These are phyloP conservation scores for Talaromyces sp. DNA, from an alignment of 2,329 filamentous ascomycete genomes.

Conservation along the genomic window DNA sequence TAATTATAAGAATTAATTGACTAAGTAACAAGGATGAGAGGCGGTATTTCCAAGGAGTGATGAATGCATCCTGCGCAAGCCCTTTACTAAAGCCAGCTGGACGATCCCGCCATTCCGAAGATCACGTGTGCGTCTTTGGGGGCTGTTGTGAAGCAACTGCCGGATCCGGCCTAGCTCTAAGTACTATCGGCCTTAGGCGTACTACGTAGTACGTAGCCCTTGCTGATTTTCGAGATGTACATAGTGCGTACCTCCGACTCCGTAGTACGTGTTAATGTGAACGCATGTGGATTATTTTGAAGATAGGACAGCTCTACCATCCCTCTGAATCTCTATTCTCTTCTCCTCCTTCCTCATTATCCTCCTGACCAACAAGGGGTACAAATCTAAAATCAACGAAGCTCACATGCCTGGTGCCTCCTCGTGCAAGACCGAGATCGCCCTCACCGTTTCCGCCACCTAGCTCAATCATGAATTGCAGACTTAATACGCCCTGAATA, in stretches of 20 bases:
- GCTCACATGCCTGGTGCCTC: conserved; percentile 32
- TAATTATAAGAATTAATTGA: neutral
- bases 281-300: neutral
- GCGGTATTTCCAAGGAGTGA: no score
- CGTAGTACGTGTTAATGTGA: no score
- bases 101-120: conserved; percentile 1
- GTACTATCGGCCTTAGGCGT: neutral
- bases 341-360: conserved; percentile 23
- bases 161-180: neutral
- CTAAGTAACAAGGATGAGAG: neutral
- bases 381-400: conserved; percentile 50
- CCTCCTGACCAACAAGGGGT: conserved; percentile 42
- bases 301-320: neutral
- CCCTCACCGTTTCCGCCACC: conserved; percentile 44
- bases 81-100: neutral
- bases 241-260: no score
- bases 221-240: neutral
- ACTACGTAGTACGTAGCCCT: neutral
- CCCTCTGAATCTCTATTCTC: neutral
- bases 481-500: conserved; percentile 80
- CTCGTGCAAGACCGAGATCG: conserved; percentile 22
- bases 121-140: neutral
- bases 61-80: neutral
- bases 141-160: neutral
- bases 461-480: conserved; percentile 95